Evolutionary conservation across 148 eudicot species (phyloP).

Genomic region (Simmondsia chinensis): DNA sequence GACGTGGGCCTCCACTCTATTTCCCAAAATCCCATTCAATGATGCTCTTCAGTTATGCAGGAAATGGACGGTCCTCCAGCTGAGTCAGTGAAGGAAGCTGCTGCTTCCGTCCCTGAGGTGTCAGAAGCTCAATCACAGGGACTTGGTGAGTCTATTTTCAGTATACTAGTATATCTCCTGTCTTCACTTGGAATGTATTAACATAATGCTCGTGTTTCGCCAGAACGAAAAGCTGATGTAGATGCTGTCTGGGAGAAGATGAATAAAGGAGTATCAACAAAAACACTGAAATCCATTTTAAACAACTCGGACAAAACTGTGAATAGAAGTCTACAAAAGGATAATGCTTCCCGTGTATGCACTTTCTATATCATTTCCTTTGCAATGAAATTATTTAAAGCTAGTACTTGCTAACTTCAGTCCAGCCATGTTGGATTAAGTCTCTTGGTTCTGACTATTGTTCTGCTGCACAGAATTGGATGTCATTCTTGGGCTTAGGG

Average conservation of each 20-base stretch:
- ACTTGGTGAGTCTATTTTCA: slow-evolving; percentile 25
- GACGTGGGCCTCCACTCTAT: too few species aligned
- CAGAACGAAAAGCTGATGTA: slow-evolving; percentile 76
- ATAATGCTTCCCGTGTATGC: slow-evolving; percentile 36
- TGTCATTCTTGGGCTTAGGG: slow-evolving; percentile 59
- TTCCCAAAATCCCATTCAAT: too few species aligned
- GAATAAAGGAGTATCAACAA: slow-evolving; percentile 77
- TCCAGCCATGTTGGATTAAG: neutral
- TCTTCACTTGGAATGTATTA: neutral
- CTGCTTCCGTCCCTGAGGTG: slow-evolving; percentile 15
- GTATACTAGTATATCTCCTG: neutral
- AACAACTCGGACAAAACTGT: slow-evolving; percentile 22
- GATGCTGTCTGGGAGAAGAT: slow-evolving; percentile 89
- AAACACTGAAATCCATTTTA: slow-evolving; percentile 47
- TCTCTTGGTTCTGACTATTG: neutral
- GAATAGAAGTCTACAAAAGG: slow-evolving; percentile 25
- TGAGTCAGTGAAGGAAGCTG: slow-evolving; percentile 26
- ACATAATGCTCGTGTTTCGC: slow-evolving; percentile 8
- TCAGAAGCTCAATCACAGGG: slow-evolving; percentile 28
- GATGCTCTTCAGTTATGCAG: slow-evolving; percentile 14
- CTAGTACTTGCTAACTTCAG: too few species aligned
- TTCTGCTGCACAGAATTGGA: slow-evolving; percentile 50
- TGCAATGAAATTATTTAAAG: neutral
- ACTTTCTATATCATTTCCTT: neutral
- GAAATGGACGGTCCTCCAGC: slow-evolving; percentile 18